Base-by-base conservation (phyloP, 2,329 filamentous ascomycete species). In the Penicillium expansum region DNA sequence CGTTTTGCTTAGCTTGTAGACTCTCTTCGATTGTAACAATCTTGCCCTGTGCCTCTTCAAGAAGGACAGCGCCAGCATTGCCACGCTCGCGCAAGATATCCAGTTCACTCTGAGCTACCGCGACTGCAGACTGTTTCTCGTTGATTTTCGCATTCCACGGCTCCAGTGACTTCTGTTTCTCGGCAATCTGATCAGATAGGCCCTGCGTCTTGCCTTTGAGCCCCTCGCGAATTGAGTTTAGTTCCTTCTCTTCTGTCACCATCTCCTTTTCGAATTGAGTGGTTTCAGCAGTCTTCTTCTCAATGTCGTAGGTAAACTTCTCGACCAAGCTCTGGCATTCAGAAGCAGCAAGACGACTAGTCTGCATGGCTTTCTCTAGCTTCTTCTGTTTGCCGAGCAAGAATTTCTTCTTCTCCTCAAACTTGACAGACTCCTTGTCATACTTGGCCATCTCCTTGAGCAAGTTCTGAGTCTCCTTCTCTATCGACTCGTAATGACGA, bases 141-240 rank as follows among this genome's bases (percentile, higher is more conserved):
- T 94, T 97, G 77, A 99, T 93, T 76, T 94, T 97, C 63, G 92
- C 92, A 65, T 89, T 92, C 94, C 94, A 99, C 0, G 94, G 94
- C 75, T 97, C 93, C 11, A 99, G 81, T 1, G 91, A 88, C 76
- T 95, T 97, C 70, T 99, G 94, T 76, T 96, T 97, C 5, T 82
- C 83, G 0, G 92, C 87, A 65, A 99, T 97, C 69, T 97, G 83
- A 66, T 99, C 92, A 0, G 93, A 97, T 60, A 97, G 89, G 7
- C 86, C 89, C 71, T 97, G 92, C 0, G 94, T 99, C 77, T 99
- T 99, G 68, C 93, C 93, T 70, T 96, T 96, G 8, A 99, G 80
- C 59, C 84, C 86, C 22, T 96, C 91, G 55, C 93, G 87, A 62
- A 99, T 94, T n/a, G 78, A 82, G 30, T 86, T 81, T 20, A 99